phyloP scores from a whole-genome alignment of 2,329 filamentous ascomycete species.

The Aspergillus floridensis region DNA sequence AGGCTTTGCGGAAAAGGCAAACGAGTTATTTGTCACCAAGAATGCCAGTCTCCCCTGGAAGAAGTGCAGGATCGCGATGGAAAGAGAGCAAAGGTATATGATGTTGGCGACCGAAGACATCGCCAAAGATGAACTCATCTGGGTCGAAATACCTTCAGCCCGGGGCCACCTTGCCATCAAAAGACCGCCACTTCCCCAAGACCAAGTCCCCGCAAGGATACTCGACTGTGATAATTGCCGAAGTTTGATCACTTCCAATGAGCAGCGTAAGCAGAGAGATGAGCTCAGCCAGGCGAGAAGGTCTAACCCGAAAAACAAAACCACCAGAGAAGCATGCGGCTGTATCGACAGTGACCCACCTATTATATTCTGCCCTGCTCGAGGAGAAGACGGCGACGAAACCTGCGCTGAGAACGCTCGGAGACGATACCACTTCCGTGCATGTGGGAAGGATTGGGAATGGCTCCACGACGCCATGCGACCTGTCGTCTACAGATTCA shows the following conservation, averaged over 20 bases:
- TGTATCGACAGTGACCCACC: conserved; percentile 4
- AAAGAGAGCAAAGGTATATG: conserved; percentile 2
- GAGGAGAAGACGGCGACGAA: not conserved
- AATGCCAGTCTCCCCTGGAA: conserved; percentile 13
- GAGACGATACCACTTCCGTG: conserved; percentile 28
- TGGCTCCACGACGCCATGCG: conserved; percentile 38
- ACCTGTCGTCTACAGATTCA: conserved; percentile 8
- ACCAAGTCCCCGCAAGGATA: not conserved
- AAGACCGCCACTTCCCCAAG: not conserved
- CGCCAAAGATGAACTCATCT: conserved; percentile 23
- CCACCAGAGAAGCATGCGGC: conserved; percentile 6
- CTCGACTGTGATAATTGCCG: not conserved
- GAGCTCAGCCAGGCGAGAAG: too few species aligned
- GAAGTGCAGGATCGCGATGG: conserved; percentile 9
- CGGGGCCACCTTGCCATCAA: conserved; percentile 30
- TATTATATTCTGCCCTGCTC: conserved; percentile 14
- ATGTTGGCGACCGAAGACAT: conserved; percentile 32
- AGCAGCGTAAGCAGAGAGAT: not conserved
- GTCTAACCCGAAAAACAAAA: not conserved
- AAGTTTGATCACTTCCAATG: not conserved
- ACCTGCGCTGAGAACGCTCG: conserved; percentile 23
- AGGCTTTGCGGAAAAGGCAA: conserved; percentile 18
- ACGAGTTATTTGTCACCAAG: conserved; percentile 21
- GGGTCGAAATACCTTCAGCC: conserved; percentile 36
- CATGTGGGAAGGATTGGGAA: conserved; percentile 33